These are phyloP conservation scores for Cystoderma amianthinum DNA, from an alignment of 768 basidiomycete species.

Conservation along the genomic window DNA sequence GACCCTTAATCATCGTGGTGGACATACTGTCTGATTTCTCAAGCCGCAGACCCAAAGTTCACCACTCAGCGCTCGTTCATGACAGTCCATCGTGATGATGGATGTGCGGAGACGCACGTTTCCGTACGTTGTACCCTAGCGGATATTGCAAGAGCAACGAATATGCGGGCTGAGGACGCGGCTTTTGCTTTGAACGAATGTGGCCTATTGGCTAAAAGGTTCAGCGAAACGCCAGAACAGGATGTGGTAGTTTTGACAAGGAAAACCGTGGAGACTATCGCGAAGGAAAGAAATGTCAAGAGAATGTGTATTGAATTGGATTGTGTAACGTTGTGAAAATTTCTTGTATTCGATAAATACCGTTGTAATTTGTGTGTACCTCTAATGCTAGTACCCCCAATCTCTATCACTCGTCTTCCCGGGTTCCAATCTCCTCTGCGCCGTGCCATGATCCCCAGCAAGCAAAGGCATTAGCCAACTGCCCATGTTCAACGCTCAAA, in stretches of 20 bases:
- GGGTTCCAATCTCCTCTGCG: slow-evolving; percentile 22
- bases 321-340: slow-evolving; percentile 37
- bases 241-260: slow-evolving; percentile 35
- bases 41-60: slow-evolving; percentile 40
- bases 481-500: slow-evolving; percentile 26
- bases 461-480: slow-evolving; percentile 34
- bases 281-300: slow-evolving; percentile 65
- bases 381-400: not conserved
- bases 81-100: slow-evolving; percentile 53
- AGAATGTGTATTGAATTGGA: slow-evolving; percentile 54
- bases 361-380: not conserved
- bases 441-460: slow-evolving; percentile 38
- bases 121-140: slow-evolving; percentile 64
- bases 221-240: slow-evolving; percentile 12
- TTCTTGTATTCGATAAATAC: not conserved
- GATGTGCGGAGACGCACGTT: slow-evolving; percentile 65
- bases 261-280: slow-evolving; percentile 44
- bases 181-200: slow-evolving; percentile 87
- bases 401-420: slow-evolving; percentile 1
- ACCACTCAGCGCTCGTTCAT: slow-evolving; percentile 49
- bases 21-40: slow-evolving; percentile 1
- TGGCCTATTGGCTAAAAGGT: slow-evolving; percentile 56
- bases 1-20: slow-evolving; percentile 6
- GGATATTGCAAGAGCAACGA: slow-evolving; percentile 73
- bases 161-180: slow-evolving; percentile 78